Conservation (phyloP, 352 stramenopile species). For the Phytopythium mirpurense region DNA sequence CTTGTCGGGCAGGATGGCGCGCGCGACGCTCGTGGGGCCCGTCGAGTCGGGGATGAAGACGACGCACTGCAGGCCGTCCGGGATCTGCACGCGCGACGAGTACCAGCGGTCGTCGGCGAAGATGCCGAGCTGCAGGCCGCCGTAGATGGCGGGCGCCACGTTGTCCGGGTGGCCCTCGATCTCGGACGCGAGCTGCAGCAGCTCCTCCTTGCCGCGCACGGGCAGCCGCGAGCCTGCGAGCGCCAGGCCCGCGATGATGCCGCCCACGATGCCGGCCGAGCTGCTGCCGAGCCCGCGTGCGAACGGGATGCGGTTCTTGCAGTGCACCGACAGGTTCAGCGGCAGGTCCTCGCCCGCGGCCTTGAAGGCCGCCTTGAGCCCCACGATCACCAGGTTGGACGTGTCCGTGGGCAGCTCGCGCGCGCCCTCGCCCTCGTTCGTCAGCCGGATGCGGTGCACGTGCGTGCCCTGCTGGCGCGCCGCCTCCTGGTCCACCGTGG, state of each 20-base stretch:
- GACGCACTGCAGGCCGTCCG: conserved; percentile 95
- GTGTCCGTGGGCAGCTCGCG: conserved; percentile 88
- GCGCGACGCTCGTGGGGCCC: conserved; percentile 91
- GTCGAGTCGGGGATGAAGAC: conserved; percentile 98
- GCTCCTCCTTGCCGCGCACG: conserved; percentile 87
- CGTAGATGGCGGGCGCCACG: conserved; percentile 98
- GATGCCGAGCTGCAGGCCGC: conserved; percentile 95
- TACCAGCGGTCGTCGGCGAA: conserved; percentile 95
- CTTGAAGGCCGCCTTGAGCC: conserved; percentile 94
- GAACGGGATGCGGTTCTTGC: conserved; percentile 97
- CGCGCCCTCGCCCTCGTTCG: conserved; percentile 95
- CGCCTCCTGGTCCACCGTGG: conserved; percentile 11
- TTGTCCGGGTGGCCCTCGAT: conserved; percentile 99
- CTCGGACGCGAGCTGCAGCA: conserved; percentile 96
- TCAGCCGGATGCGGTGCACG: conserved; percentile 91
- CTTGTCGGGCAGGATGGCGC: conserved; percentile 90
- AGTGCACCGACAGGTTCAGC: conserved; percentile 93
- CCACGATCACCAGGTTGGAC: conserved; percentile 92
- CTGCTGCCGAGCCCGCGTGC: conserved; percentile 95
- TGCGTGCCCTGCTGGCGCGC: conserved; percentile 6
- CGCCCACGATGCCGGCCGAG: conserved; percentile 97
- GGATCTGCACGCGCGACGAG: conserved; percentile 95
- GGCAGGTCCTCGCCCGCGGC: conserved; percentile 93
- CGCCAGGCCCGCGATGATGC: conserved; percentile 97
- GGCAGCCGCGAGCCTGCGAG: conserved; percentile 93